Conservation (phyloP, 1,284 basidiomycete species). For the Mycena sp. region DNA sequence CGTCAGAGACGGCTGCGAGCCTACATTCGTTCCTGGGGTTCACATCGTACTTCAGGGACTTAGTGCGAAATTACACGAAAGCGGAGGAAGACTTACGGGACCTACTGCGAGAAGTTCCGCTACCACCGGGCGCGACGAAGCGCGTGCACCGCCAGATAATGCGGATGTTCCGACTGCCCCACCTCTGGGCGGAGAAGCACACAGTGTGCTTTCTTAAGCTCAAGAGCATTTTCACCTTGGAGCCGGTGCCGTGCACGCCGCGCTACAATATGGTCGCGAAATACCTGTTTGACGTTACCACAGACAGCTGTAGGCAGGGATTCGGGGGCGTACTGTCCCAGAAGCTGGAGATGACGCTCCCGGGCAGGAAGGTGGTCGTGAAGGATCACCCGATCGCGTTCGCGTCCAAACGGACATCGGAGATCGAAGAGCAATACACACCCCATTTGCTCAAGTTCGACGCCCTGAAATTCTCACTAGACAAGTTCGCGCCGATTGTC, state of each 20-base stretch:
- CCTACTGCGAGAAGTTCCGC: slow-evolving; percentile 21
- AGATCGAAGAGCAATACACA: slow-evolving; percentile 39
- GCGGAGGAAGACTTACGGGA: slow-evolving; percentile 39
- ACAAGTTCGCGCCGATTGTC: no score
- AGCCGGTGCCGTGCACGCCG: slow-evolving; percentile 39
- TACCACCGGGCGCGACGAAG: slow-evolving; percentile 24
- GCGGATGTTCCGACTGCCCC: slow-evolving; percentile 28
- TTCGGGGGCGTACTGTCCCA: slow-evolving; percentile 44
- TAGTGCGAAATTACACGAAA: slow-evolving; percentile 41
- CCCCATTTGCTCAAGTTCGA: slow-evolving; percentile 43
- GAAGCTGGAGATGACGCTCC: slow-evolving; percentile 24
- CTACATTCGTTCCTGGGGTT: slow-evolving; percentile 38
- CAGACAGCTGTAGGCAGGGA: slow-evolving; percentile 43
- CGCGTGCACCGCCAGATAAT: slow-evolving; percentile 31
- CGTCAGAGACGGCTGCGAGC: slow-evolving; percentile 35
- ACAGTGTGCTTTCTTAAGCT: slow-evolving; percentile 39
- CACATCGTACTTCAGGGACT: slow-evolving; percentile 35
- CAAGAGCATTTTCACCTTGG: slow-evolving; percentile 37
- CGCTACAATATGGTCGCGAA: slow-evolving; percentile 35
- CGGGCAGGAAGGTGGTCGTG: slow-evolving; percentile 15
- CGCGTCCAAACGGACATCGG: slow-evolving; percentile 23
- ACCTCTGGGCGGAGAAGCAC: slow-evolving; percentile 36
- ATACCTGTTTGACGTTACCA: slow-evolving; percentile 43
- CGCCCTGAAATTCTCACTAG: no score
- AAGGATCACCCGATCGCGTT: no score